Conservation (phyloP, 305 asterid genomes). For the Fraxinus floribunda region DNA sequence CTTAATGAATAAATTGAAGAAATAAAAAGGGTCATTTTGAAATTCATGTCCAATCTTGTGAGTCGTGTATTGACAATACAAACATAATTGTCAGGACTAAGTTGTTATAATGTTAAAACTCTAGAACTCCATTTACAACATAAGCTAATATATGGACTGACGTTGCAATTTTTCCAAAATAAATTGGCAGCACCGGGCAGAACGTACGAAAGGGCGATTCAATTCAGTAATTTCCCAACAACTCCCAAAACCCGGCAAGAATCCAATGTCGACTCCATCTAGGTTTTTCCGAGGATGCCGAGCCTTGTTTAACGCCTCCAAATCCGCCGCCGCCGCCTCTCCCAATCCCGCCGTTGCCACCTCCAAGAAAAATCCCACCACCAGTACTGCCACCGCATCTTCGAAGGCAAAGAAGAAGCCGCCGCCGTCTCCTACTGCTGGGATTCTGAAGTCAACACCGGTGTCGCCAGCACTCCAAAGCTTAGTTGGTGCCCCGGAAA, state of each 20-base stretch:
- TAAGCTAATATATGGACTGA: not conserved
- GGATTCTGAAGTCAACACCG: conserved; percentile 39
- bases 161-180: not conserved
- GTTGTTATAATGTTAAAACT: not conserved
- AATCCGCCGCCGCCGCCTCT: conserved; percentile 24
- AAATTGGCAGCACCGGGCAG: not conserved
- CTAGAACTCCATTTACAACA: not conserved
- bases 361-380: conserved; percentile 29
- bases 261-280: conserved; percentile 34
- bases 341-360: conserved; percentile 32
- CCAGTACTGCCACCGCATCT: conserved; percentile 20
- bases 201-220: not conserved
- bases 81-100: not conserved
- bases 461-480: conserved; percentile 45
- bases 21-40: not conserved
- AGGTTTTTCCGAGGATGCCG: conserved; percentile 40
- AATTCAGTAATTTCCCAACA: not conserved
- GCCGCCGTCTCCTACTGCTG: conserved; percentile 19
- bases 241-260: not conserved
- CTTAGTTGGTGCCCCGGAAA: conserved; percentile 41
- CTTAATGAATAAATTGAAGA: not conserved
- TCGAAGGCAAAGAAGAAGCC: conserved; percentile 32
- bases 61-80: too few species aligned
- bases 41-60: not conserved
- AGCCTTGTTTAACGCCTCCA: conserved; percentile 38